Conservation (phyloP, 2,329 filamentous ascomycete species). For the Colletotrichum sp. region DNA sequence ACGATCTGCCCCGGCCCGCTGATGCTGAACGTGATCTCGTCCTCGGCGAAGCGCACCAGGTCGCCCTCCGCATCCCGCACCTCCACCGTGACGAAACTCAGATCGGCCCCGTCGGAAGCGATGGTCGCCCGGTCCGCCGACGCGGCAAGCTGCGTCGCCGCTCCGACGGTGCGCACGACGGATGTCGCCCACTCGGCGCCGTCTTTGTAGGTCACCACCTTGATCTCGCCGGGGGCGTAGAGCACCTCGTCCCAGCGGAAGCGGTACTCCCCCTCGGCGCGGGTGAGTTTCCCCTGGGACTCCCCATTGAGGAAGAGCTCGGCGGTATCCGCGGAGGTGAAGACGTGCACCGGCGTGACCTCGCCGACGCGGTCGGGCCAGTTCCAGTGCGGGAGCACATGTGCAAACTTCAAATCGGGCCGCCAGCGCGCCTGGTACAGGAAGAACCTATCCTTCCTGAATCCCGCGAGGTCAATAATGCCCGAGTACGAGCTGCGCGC, state of each 20-base stretch:
- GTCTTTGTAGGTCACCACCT: constrained; percentile 52
- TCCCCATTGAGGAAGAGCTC: constrained; percentile 59
- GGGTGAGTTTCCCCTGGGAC: constrained; percentile 46
- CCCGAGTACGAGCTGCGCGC: constrained; percentile 60
- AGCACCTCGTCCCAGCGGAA: constrained; percentile 58
- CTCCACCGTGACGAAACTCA: constrained; percentile 50
- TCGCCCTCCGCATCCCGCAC: constrained; percentile 49
- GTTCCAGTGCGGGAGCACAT: constrained; percentile 62
- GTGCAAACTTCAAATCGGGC: constrained; percentile 50
- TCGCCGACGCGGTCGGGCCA: constrained; percentile 53
- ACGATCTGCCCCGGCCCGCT: constrained; percentile 49
- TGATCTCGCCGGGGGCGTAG: constrained; percentile 52
- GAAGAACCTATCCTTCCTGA: constrained; percentile 61
- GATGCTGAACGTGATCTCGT: constrained; percentile 48
- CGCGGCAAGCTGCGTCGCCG: constrained; percentile 40
- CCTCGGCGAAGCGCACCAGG: constrained; percentile 46
- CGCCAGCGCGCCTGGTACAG: constrained; percentile 61
- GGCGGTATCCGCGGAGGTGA: constrained; percentile 55
- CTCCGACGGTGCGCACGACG: constrained; percentile 45
- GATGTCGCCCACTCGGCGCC: constrained; percentile 51
- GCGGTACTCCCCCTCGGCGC: constrained; percentile 44
- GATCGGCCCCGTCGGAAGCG: constrained; percentile 45
- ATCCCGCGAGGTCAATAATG: constrained; percentile 62
- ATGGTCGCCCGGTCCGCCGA: constrained; percentile 45
- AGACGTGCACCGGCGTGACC: constrained; percentile 60